Evolutionary conservation across 2,329 filamentous ascomycete genomes (phyloP), one percentile per base, ranked within the genome.

Genomic region (Chrysoporthe deuterocubensis): DNA sequence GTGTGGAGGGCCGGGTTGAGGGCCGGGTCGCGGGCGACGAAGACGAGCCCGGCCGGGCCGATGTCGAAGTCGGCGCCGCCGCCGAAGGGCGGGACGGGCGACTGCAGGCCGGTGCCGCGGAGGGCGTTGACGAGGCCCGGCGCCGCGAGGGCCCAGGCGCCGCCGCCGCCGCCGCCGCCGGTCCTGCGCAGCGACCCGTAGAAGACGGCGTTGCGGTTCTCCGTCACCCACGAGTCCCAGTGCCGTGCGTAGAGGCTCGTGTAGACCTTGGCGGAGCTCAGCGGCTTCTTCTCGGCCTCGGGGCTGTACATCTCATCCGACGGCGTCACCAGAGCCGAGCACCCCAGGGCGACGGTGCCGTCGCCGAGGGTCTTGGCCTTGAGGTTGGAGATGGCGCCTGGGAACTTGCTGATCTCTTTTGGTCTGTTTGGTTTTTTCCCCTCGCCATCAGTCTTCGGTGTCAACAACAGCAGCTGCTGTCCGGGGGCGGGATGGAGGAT

Each of bases 31-130:
- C 92, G 93, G 9, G 92, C 86, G 11, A 93, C 87, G 74, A 94
- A 94, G 7, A 89, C 87, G 64, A 95, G 83, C 0, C 90, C 91
- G 57, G 82, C 78, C 42, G 80, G 78, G 68, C 88, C 85, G 68
- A 95, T 86, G 74, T 96, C 93, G 74, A 94, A 97, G 77, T 96
- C 90, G n/a, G 88, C 87, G 0, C 88, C 81, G 26, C 91, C 92
- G 3, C 94, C 94, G 73, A 97, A 96, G 0, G 92, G 90, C 61
- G 86, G 89, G 21, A 94, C 88, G 0, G 92, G 94, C 62, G 82
- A 90, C 74, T 88, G 89, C 40, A 91, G 82, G 21, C 78, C 72
- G 0, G 85, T 88, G 18, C 83, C 86, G 14, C 84, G 83, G 52
- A 95, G 81, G 2, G 90, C 87, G 74, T 94, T 94, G 65, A 80